These are phyloP conservation scores for Dendrocalamus sinicus DNA, from an alignment of 176 grass and related monocot genomes.

Conservation along the genomic window DNA sequence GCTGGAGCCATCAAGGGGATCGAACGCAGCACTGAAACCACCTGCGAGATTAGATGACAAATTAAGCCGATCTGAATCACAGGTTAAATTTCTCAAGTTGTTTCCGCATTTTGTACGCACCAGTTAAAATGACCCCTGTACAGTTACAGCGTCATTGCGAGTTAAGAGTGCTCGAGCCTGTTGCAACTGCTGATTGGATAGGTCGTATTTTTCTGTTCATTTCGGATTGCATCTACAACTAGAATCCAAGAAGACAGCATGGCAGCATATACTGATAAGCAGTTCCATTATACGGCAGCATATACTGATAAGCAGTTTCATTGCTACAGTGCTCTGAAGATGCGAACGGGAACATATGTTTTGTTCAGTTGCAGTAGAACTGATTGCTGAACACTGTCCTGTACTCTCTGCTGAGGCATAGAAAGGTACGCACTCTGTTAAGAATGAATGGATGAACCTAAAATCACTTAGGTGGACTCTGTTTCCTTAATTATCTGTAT, in stretches of 20 bases:
- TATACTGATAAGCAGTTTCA: neutral
- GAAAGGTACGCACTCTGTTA: neutral
- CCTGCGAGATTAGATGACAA: slow-evolving; percentile 44
- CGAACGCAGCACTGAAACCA: slow-evolving; percentile 94
- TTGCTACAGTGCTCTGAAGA: neutral
- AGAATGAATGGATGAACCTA: neutral
- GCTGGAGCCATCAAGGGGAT: slow-evolving; percentile 93
- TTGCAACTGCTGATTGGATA: neutral
- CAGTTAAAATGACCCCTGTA: neutral
- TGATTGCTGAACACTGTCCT: neutral
- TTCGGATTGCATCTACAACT: neutral
- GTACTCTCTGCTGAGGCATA: neutral
- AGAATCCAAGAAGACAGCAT: neutral
- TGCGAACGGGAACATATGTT: neutral
- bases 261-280: neutral
- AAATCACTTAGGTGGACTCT: neutral
- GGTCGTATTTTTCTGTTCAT: neutral
- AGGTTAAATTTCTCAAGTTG: neutral
- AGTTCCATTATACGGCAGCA: neutral
- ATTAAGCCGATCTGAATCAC: neutral
- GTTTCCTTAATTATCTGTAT: neutral
- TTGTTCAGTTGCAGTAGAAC: neutral
- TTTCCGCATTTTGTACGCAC: neutral
- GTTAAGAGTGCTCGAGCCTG: neutral
- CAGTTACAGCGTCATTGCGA: neutral